Evolutionary conservation across 1,139 yeast genomes (phyloP), one percentile per base, ranked within the genome.

Genomic region (Debaryomyces udenii): DNA sequence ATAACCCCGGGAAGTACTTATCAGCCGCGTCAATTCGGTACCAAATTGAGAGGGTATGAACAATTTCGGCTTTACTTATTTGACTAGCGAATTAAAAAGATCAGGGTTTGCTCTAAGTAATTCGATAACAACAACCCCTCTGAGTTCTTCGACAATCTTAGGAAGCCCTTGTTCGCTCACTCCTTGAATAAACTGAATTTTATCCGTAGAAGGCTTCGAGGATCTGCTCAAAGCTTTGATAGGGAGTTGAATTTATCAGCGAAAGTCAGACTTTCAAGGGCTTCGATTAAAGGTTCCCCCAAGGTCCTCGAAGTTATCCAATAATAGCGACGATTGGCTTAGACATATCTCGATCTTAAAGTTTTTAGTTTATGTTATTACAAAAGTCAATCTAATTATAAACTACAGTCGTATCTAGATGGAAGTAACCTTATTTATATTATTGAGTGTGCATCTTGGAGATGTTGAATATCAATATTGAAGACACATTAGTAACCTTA

Each of bases 1-100:
- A 54, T 49, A 69, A 64, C 1, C 68, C 70, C 3, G 72, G 70
- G 22, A 66, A 56, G 40, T 50, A 44, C 23, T 47, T 49, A 7
- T 49, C 45, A 13, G 55, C 57, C 13, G 56, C 51, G 6, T 47
- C 53, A 28, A 68, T 46, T 79, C 79, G 29, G 65, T 54, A 35
- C 88, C 88, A 51, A 77, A 82, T 53, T 81, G 86, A 3, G 86
- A 76, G 27, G 87, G 85, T 43, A 82, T 70, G 59, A 72, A 81
- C 27, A 81, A 52, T 55, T 77, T 74, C 34, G 81, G 80, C 51
- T 68, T 71, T 29, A 73, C 70, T 13, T 54, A 55, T 6, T 55
- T 53, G 2, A 75, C 69, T 4, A 80, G 51, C 39, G 59, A 52
- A 46, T 66, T 72, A 27, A 66, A 40, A 5, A 46, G 46, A 3